Evolutionary conservation across 768 basidiomycete genomes (phyloP).

Genomic region (Scleroderma bovista): DNA sequence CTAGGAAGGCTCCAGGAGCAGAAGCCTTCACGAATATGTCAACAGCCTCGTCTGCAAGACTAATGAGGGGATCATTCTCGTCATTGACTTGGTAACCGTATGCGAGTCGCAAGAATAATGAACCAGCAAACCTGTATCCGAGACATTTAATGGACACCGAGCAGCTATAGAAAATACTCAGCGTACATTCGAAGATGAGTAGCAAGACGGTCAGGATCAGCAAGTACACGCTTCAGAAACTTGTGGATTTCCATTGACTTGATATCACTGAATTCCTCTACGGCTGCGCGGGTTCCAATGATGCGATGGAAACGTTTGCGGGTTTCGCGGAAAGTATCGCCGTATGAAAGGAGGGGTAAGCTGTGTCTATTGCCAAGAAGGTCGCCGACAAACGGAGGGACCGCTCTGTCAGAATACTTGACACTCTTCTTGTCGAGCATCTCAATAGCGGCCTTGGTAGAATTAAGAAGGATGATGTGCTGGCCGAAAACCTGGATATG

Average conservation of each 20-base stretch:
- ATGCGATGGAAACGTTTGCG: background rate
- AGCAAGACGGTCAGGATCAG: constrained; percentile 42
- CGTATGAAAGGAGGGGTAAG: background rate
- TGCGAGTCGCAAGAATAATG: constrained; percentile 26
- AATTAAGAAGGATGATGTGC: constrained; percentile 29
- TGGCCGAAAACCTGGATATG: constrained; percentile 24
- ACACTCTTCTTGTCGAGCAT: constrained; percentile 44
- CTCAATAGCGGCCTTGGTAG: constrained; percentile 35
- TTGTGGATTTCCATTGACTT: constrained; percentile 43
- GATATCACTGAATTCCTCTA: constrained; percentile 33
- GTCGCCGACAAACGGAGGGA: constrained; percentile 21
- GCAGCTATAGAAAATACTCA: constrained; percentile 7
- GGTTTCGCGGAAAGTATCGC: background rate
- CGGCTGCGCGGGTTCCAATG: background rate
- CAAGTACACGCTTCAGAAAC: constrained; percentile 43
- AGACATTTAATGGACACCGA: background rate
- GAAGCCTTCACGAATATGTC: constrained; percentile 17
- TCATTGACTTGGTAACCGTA: constrained; percentile 30
- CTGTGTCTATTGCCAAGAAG: constrained; percentile 1
- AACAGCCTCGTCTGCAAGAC: constrained; percentile 17
- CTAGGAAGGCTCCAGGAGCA: constrained; percentile 27
- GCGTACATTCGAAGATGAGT: constrained; percentile 40
- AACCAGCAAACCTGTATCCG: constrained; percentile 27
- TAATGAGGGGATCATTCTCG: constrained; percentile 28
- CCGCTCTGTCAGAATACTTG: constrained; percentile 46